phyloP scores from a whole-genome alignment of 805 yeast species.

The Wickerhamiella azyma region DNA sequence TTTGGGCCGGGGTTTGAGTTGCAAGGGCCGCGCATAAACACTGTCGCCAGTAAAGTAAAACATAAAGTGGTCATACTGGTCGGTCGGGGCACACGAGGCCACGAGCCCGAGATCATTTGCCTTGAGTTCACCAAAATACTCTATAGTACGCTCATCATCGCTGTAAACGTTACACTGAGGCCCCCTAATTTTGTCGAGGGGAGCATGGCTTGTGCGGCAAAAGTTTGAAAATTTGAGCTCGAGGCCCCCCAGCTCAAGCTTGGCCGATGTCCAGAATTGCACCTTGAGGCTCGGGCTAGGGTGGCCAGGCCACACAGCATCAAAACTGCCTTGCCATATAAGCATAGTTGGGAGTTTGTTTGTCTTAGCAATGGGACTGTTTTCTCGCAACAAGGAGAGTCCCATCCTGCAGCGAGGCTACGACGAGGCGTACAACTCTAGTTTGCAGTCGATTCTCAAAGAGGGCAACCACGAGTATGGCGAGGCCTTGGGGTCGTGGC shows the following conservation, averaged over 20 bases:
- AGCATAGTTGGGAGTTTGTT: constrained; percentile 3
- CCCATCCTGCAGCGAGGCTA: constrained; percentile 26
- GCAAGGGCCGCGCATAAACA: constrained; percentile 13
- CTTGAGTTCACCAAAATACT: constrained; percentile 15
- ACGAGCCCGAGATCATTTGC: constrained; percentile 5
- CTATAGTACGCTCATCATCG: constrained; percentile 3
- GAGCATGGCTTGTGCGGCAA: constrained; percentile 10
- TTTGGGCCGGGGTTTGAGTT: not conserved
- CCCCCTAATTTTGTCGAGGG: constrained; percentile 14
- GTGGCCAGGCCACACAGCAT: constrained; percentile 4
- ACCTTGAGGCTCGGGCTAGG: not conserved
- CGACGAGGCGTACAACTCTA: constrained; percentile 30
- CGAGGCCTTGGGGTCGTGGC: constrained; percentile 27
- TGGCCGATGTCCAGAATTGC: not conserved
- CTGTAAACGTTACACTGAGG: constrained; percentile 15
- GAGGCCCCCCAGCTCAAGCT: not conserved
- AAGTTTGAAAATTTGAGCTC: not conserved
- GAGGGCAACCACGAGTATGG: constrained; percentile 27
- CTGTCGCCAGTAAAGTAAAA: constrained; percentile 10
- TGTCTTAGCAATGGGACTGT: constrained; percentile 3
- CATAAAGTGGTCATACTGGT: constrained; percentile 12
- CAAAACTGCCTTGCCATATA: constrained; percentile 6
- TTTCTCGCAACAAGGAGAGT: constrained; percentile 7
- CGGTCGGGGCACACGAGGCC: constrained; percentile 1
- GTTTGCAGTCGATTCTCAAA: constrained; percentile 29